phyloP scores from a whole-genome alignment of 75 land plant species.

The Pinus albicaulis region DNA sequence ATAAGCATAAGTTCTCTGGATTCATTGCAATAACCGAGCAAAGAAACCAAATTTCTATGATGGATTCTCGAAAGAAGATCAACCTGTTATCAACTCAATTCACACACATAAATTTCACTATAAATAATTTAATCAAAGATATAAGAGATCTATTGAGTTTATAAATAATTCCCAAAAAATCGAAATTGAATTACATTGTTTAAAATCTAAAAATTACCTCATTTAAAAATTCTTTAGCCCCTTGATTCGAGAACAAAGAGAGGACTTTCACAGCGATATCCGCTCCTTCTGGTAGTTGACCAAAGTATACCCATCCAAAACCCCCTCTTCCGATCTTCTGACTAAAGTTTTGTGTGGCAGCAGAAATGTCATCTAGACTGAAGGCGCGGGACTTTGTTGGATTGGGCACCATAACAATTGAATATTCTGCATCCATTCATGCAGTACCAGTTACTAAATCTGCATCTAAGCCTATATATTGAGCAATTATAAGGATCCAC shows the following conservation, averaged over 20 bases:
- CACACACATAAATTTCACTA: not conserved
- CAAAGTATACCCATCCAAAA: slow-evolving; percentile 1
- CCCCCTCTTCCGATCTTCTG: slow-evolving; percentile 1
- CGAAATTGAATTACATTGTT: not conserved
- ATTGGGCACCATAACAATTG: too few relatives aligned
- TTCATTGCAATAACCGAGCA: slow-evolving; percentile 27
- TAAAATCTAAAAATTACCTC: not conserved
- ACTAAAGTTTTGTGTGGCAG: not conserved
- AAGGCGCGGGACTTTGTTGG: not conserved
- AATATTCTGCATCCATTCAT: too few relatives aligned
- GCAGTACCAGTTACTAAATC: too few relatives aligned
- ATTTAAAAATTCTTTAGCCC: not conserved
- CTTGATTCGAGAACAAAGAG: not conserved
- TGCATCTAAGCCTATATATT: too few relatives aligned
- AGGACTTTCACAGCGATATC: slow-evolving; percentile 2
- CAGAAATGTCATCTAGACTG: not conserved
- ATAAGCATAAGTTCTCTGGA: not conserved
- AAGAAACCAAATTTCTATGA: slow-evolving; percentile 21
- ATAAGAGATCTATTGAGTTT: not conserved
- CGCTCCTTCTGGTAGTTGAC: not conserved
- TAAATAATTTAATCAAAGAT: too few relatives aligned
- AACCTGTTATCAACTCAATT: slow-evolving; percentile 2
- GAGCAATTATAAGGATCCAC: too few relatives aligned
- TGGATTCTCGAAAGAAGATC: slow-evolving; percentile 30
- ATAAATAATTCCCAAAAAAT: not conserved